A percentile compares a stretch with the other conserved stretches of the same genome.
These are phyloP conservation scores for Phialophora macrospora DNA, from an alignment of 2,329 filamentous ascomycete genomes.

Conservation along the genomic window DNA sequence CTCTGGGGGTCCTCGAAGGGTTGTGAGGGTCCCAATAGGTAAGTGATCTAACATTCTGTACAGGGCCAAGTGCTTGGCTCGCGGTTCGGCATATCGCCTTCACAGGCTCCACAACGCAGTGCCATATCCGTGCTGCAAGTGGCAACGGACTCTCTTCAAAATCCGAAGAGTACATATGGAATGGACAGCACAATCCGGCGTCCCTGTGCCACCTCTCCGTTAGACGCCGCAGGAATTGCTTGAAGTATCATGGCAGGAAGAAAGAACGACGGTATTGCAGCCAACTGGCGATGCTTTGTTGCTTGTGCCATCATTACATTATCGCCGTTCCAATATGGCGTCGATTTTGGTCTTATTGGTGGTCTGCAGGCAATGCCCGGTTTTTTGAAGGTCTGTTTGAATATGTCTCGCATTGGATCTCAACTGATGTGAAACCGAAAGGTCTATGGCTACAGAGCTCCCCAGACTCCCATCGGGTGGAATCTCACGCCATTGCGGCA, in stretches of 20 bases:
- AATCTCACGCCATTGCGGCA: conserved; percentile 44
- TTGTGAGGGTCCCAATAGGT: conserved; percentile 7
- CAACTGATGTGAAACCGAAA: conserved; percentile 9
- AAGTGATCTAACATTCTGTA: conserved; percentile 2
- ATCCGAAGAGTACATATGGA: not conserved
- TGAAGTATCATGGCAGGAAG: conserved; percentile 1
- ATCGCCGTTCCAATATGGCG: conserved; percentile 41
- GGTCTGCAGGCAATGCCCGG: conserved; percentile 42
- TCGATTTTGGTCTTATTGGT: conserved; percentile 42
- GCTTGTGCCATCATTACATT: conserved; percentile 21
- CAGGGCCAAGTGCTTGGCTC: conserved; percentile 13
- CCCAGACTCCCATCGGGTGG: conserved; percentile 41
- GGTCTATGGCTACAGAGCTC: conserved; percentile 38
- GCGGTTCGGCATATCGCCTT: conserved; percentile 16
- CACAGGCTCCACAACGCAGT: not conserved
- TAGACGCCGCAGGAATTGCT: not conserved
- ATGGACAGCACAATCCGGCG: not conserved
- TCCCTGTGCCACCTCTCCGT: not conserved
- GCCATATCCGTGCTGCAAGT: conserved; percentile 2
- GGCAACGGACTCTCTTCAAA: not conserved
- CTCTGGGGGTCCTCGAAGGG: not conserved
- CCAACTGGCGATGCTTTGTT: conserved; percentile 25
- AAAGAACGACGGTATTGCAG: conserved; percentile 17
- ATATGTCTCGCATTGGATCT: not conserved
- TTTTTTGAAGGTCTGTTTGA: conserved; percentile 37